These are phyloP conservation scores for Ophiocytium majus DNA, from an alignment of 352 stramenopile genomes.

Conservation along the genomic window DNA sequence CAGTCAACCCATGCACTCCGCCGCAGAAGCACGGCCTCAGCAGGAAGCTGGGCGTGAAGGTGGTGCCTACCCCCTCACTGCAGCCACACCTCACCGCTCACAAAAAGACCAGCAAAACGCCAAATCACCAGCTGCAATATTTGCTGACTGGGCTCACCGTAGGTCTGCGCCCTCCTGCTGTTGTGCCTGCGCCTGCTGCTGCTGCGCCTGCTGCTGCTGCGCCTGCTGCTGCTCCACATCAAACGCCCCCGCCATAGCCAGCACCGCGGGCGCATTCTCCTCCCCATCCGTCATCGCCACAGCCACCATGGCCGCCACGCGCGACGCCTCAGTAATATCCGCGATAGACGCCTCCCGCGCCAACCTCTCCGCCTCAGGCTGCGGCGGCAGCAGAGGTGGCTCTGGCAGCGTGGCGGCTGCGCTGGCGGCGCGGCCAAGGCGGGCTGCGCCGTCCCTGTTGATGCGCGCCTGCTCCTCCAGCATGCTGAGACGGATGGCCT, in stretches of 20 bases:
- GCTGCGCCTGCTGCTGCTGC: background rate
- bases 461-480: constrained; percentile 42
- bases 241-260: background rate
- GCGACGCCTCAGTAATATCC: background rate
- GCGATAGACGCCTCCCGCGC: background rate
- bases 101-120: no score
- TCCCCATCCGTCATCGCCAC: background rate
- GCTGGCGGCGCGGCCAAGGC: background rate
- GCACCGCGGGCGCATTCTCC: background rate
- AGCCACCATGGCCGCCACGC: background rate
- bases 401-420: no score
- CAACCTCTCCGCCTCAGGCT: background rate
- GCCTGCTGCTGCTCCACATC: background rate
- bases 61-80: no score
- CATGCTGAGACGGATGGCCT: constrained; percentile 45
- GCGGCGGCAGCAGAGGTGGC: background rate
- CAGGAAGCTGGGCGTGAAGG: no score
- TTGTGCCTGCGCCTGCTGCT: background rate
- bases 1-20: no score
- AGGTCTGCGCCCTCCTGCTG: background rate
- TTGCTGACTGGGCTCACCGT: background rate
- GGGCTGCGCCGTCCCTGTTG: background rate
- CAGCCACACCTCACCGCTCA: no score
- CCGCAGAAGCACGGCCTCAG: no score
- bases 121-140: no score